Conservation (phyloP, 2,329 filamentous ascomycete genomes). For the Aspergillus candidus region DNA sequence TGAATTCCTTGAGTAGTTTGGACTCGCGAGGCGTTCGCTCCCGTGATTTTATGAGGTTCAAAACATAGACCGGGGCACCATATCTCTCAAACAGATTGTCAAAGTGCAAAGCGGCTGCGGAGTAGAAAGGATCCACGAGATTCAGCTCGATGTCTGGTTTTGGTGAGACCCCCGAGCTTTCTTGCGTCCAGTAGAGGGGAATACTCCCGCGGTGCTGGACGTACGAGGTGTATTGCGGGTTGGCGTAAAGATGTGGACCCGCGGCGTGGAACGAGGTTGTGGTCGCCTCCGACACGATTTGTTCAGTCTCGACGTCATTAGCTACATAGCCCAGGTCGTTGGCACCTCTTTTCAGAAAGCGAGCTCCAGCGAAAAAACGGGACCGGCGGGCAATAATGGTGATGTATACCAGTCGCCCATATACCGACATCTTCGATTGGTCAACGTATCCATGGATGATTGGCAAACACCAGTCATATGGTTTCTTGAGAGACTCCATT, state of each 20-base stretch:
- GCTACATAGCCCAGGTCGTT: slow-evolving; percentile 95
- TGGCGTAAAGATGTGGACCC: slow-evolving; percentile 76
- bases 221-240: slow-evolving; percentile 89
- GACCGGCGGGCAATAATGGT: slow-evolving; percentile 90
- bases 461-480: slow-evolving; percentile 92
- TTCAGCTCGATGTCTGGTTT: slow-evolving; percentile 96
- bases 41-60: slow-evolving; percentile 85
- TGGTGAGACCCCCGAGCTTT: slow-evolving; percentile 87
- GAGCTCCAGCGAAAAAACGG: slow-evolving; percentile 85
- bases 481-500: slow-evolving; percentile 61
- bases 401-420: slow-evolving; percentile 82
- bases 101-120: slow-evolving; percentile 87
- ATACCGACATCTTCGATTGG: slow-evolving; percentile 77
- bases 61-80: slow-evolving; percentile 80
- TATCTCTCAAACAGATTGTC: slow-evolving; percentile 92
- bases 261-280: slow-evolving; percentile 95
- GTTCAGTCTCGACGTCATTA: slow-evolving; percentile 97
- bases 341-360: slow-evolving; percentile 88
- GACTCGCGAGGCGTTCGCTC: slow-evolving; percentile 87
- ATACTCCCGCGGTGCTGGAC: slow-evolving; percentile 96
- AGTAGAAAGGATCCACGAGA: slow-evolving; percentile 93
- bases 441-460: slow-evolving; percentile 96
- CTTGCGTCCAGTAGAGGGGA: slow-evolving; percentile 94
- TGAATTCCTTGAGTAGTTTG: slow-evolving; percentile 82
- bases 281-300: slow-evolving; percentile 90